These are phyloP conservation scores for Neurospora sp. DNA, from an alignment of 495 filamentous ascomycete genomes.

Conservation along the genomic window DNA sequence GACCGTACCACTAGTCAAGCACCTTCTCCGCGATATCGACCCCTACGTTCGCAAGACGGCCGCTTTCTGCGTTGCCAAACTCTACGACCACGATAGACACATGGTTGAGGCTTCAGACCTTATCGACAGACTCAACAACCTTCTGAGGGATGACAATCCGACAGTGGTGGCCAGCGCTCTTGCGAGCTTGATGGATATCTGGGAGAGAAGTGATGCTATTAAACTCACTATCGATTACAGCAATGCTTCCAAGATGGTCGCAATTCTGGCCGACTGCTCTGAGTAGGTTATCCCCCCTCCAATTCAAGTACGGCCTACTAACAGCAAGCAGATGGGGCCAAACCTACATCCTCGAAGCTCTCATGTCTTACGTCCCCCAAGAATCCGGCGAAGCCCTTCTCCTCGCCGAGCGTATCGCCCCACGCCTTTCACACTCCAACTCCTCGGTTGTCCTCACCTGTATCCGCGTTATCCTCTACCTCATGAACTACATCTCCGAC, in stretches of 20 bases:
- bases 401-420: slow-evolving; percentile 86
- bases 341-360: slow-evolving; percentile 93
- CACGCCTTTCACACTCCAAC: slow-evolving; percentile 90
- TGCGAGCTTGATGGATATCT: slow-evolving; percentile 92
- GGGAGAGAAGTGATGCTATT: slow-evolving; percentile 94
- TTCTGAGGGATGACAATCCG: slow-evolving; percentile 91
- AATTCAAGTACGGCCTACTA: slow-evolving; percentile 1
- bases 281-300: slow-evolving; percentile 52
- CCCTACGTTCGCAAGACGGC: slow-evolving; percentile 98
- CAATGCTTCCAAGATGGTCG: slow-evolving; percentile 95
- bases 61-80: slow-evolving; percentile 90
- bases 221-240: slow-evolving; percentile 96
- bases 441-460: slow-evolving; percentile 93
- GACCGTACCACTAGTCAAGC: slow-evolving; percentile 73
- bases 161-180: slow-evolving; percentile 94
- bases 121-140: slow-evolving; percentile 81
- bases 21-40: slow-evolving; percentile 75
- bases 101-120: slow-evolving; percentile 85
- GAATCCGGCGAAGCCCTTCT: slow-evolving; percentile 78
- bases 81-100: slow-evolving; percentile 90
- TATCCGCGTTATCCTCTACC: slow-evolving; percentile 89
- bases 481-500: slow-evolving; percentile 98
- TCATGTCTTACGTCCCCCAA: slow-evolving; percentile 97
- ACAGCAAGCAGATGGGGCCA: slow-evolving; percentile 75
- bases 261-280: slow-evolving; percentile 91